phyloP scores from a whole-genome alignment of 208 protist species.

The Wallacemonas rigidus region DNA sequence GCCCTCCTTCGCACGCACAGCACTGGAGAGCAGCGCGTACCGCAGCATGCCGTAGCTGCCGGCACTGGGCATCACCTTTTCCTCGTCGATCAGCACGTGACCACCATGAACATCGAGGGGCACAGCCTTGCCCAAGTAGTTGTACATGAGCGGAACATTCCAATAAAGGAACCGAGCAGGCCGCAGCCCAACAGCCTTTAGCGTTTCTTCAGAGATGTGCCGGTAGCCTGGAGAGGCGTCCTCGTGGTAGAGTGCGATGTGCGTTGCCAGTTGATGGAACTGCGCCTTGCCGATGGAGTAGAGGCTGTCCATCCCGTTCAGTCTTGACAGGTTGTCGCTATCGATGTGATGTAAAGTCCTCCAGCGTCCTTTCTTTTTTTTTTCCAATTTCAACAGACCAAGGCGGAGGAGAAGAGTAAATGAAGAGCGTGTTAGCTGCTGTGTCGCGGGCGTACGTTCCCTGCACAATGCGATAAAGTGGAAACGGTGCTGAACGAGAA shows the following conservation, averaged over 20 bases:
- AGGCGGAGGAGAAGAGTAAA: neutral
- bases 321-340: neutral
- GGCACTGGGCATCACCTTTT: constrained; percentile 47
- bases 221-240: constrained; percentile 59
- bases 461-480: neutral
- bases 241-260: constrained; percentile 79
- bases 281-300: constrained; percentile 72
- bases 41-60: constrained; percentile 73
- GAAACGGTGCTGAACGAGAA: neutral
- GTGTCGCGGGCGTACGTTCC: too few species aligned
- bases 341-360: neutral
- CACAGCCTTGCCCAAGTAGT: constrained; percentile 63
- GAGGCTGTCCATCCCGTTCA: constrained; percentile 60
- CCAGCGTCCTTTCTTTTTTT: neutral
- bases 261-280: constrained; percentile 82
- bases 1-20: constrained; percentile 65
- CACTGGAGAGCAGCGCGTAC: constrained; percentile 63
- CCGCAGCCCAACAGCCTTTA: constrained; percentile 38
- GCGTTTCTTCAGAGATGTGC: constrained; percentile 42
- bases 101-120: constrained; percentile 78
- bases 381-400: neutral
- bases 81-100: constrained; percentile 77
- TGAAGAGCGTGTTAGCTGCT: neutral
- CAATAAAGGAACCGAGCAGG: constrained; percentile 58
- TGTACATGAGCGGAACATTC: constrained; percentile 77